Evolutionary conservation across 495 filamentous ascomycete species (phyloP).

Genomic region (Lasiosphaeriaceae sp.): DNA sequence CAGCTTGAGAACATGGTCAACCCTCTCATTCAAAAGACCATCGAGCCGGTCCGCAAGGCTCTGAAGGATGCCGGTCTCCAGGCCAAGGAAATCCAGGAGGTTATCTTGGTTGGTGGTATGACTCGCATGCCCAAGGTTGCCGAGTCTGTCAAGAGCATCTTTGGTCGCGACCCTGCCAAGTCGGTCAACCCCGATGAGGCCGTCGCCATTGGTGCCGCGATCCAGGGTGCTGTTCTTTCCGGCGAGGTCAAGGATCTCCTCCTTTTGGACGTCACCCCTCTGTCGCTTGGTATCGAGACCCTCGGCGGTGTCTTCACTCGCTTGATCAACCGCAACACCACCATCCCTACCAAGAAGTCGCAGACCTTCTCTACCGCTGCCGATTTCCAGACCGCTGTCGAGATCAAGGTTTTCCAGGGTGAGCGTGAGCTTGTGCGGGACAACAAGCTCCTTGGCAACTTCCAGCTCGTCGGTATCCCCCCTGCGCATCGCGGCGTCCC

Average conservation of each 20-base stretch:
- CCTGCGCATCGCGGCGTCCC: slow-evolving; percentile 97
- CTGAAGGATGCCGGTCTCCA: slow-evolving; percentile 94
- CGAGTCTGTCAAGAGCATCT: slow-evolving; percentile 95
- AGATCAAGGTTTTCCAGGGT: slow-evolving; percentile 99
- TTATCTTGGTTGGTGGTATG: slow-evolving; percentile 99
- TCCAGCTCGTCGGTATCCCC: slow-evolving; percentile 98
- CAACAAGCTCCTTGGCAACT: slow-evolving; percentile 99
- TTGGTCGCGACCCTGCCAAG: slow-evolving; percentile 97
- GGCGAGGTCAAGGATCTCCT: slow-evolving; percentile 97
- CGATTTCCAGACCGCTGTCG: slow-evolving; percentile 98
- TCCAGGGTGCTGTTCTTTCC: slow-evolving; percentile 94
- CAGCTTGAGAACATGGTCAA: slow-evolving; percentile 92
- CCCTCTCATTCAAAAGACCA: slow-evolving; percentile 79
- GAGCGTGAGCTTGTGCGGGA: slow-evolving; percentile 99
- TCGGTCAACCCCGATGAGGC: slow-evolving; percentile 99
- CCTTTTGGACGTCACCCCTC: slow-evolving; percentile 92
- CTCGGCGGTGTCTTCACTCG: slow-evolving; percentile 99
- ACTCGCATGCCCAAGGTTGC: slow-evolving; percentile 99
- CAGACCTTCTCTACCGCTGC: slow-evolving; percentile 98
- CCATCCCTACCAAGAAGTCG: slow-evolving; percentile 99
- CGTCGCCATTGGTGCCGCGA: slow-evolving; percentile 96
- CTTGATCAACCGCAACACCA: slow-evolving; percentile 99
- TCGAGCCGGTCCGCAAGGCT: slow-evolving; percentile 94
- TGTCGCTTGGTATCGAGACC: slow-evolving; percentile 99
- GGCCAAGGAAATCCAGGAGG: slow-evolving; percentile 95